A percentile compares a stretch with the other conserved stretches of the same genome.
phyloP scores from a whole-genome alignment of 768 basidiomycete genomes.

The Psilocybe cubensis region DNA sequence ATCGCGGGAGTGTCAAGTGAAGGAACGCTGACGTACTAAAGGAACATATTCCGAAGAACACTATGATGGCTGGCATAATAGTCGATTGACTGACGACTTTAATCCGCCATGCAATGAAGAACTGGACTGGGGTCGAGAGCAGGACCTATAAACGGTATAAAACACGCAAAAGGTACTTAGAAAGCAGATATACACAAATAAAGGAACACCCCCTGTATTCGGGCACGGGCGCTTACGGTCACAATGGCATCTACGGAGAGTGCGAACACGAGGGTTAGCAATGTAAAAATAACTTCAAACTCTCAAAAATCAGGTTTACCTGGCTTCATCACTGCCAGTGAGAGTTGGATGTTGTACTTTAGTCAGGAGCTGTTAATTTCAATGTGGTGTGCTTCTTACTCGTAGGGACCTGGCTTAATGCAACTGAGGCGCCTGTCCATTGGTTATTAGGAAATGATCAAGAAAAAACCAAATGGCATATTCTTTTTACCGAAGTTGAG shows the following conservation, averaged over 20 bases:
- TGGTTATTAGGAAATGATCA: neutral
- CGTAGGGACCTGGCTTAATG: conserved; percentile 29
- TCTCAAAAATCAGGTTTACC: neutral
- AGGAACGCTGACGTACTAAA: conserved; percentile 28
- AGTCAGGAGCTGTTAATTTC: neutral
- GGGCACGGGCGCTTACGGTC: neutral
- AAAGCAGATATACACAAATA: too few relatives aligned
- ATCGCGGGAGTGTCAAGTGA: neutral
- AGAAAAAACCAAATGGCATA: neutral
- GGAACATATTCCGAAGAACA: conserved; percentile 29
- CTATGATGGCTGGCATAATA: conserved; percentile 29
- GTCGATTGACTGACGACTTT: conserved; percentile 31
- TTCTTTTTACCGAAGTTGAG: conserved; percentile 34
- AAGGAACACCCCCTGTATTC: too few relatives aligned
- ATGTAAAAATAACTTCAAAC: neutral
- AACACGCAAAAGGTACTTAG: too few relatives aligned
- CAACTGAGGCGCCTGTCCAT: conserved; percentile 18
- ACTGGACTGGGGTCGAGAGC: conserved; percentile 43
- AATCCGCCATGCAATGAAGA: conserved; percentile 46
- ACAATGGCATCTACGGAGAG: conserved; percentile 3
- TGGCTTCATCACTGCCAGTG: conserved; percentile 14
- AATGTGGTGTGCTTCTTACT: conserved; percentile 23
- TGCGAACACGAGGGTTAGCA: neutral
- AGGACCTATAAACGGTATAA: conserved; percentile 28
- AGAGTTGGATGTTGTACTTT: too few relatives aligned